Evolutionary conservation across 805 yeast species (phyloP).

Genomic region (Pichia exigua): DNA sequence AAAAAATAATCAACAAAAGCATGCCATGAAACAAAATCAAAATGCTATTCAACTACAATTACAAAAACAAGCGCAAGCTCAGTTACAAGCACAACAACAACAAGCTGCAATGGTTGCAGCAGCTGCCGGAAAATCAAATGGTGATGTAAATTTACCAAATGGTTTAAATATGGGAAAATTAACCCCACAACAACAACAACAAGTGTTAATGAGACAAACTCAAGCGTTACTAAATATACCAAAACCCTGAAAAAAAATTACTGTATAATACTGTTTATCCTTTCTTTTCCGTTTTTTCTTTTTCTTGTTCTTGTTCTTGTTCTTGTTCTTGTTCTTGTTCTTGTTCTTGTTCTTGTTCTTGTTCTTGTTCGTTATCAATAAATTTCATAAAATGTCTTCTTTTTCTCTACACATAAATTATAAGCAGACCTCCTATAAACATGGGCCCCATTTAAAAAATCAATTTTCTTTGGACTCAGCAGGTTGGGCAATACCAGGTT

Average conservation of each 20-base stretch:
- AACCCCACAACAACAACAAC: conserved; percentile 8
- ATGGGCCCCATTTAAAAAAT: not conserved
- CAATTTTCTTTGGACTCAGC: not conserved
- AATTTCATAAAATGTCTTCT: conserved; percentile 5
- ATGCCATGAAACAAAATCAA: conserved; percentile 5
- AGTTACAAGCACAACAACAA: not conserved
- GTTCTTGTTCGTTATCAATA: no score
- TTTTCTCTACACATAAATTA: conserved; percentile 22
- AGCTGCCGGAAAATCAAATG: conserved; percentile 4
- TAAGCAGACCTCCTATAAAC: not conserved
- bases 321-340: no score
- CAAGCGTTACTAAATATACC: not conserved
- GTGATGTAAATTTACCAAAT: conserved; percentile 1
- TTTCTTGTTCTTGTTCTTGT: no score
- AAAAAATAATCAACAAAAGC: conserved; percentile 15
- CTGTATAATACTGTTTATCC: no score
- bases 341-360: no score
- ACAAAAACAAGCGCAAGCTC: conserved; percentile 9
- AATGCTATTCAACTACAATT: conserved; percentile 13
- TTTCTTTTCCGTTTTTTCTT: no score
- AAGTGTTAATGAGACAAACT: conserved; percentile 2
- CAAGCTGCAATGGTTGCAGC: not conserved
- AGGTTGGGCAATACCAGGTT: not conserved
- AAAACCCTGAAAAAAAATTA: not conserved
- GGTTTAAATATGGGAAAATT: not conserved